Base-by-base conservation (phyloP, 192 early-diverging fungal genomes). In the Entomortierella lignicola region DNA sequence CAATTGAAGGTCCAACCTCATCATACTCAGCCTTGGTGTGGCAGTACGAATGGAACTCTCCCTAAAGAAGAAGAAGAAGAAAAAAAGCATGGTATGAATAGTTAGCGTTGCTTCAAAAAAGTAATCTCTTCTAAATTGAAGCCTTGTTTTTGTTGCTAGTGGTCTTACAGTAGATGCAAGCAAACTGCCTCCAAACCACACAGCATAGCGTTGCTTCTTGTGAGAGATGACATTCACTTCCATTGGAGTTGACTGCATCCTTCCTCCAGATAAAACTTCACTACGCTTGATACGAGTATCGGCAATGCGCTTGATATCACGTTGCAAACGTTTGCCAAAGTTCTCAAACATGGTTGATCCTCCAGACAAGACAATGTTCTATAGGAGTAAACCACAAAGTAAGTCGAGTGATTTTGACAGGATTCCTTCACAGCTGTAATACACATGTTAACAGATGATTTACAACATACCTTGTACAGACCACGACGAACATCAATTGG, bases 271-370 rank as follows among this genome's bases (percentile, higher is more conserved):
- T 39, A 94, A 84, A 47, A 88, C 86, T 72, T 95, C 94, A 71
- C 92, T 92, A 65, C 77, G 84, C 63, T 86, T 85, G 57, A 93
- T 84, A 74, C 94, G 92, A 23, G 73, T 82, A 71, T 95, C 89
- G 39, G 94, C 91, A 37, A 94, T 89, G 55, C 91, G 91, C 83
- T 95, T 94, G 71, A 99, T 97, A 71, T 99, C 97, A 58, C 96
- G 91, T 81, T 98, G 92, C 52, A 99, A 87, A 72, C 98, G 92
- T 83, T 93, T 93, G 67, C 89, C 92, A 86, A 99, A 98, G 85
- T 95, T 94, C 77, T 98, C 97, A 86, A 95, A 99, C 98, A 99
- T 99, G 56, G 98, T 99, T 27, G 96, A 98, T 39, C 98, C 98
- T 63, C 98, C 98, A 44, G 97, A 98, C 30, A 99, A 83, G 30